These are phyloP conservation scores for Brachypodium distachyon DNA, from an alignment of 202 grass and related monocot genomes.

Conservation along the genomic window DNA sequence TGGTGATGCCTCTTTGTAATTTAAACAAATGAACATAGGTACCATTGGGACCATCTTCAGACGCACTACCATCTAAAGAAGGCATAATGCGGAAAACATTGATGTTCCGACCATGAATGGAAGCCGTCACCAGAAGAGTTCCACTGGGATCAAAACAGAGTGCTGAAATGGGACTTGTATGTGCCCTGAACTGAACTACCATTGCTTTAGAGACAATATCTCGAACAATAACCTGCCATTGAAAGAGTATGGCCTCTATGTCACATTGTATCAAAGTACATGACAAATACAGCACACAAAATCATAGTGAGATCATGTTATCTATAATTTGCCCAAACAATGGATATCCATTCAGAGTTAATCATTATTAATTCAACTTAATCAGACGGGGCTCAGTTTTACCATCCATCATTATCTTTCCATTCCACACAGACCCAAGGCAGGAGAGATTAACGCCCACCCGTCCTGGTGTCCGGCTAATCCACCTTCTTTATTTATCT, in stretches of 20 bases:
- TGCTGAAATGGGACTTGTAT: slow-evolving; percentile 89
- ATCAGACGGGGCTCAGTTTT: not conserved
- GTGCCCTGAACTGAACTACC: slow-evolving; percentile 91
- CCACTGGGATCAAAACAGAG: slow-evolving; percentile 95
- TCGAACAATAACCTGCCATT: slow-evolving; percentile 67
- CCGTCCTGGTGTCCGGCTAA: not conserved
- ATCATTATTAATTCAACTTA: not conserved
- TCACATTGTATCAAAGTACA: slow-evolving; percentile 12
- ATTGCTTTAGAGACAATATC: slow-evolving; percentile 88
- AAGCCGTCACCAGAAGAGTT: slow-evolving; percentile 93
- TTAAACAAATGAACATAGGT: slow-evolving; percentile 76
- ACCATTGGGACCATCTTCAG: slow-evolving; percentile 51
- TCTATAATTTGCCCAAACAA: slow-evolving; percentile 1
- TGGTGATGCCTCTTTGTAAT: slow-evolving; percentile 90
- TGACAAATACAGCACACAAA: not conserved
- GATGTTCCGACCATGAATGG: slow-evolving; percentile 78
- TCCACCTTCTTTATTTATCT: not conserved
- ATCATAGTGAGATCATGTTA: not conserved
- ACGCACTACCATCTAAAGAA: slow-evolving; percentile 38
- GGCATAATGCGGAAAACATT: slow-evolving; percentile 90
- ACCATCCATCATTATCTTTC: not conserved
- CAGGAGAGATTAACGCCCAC: not conserved
- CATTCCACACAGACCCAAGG: not conserved
- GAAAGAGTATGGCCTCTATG: slow-evolving; percentile 4
- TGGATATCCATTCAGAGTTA: not conserved